Base-by-base conservation (phyloP, 164 flowering plant genomes). In the Vitis rupestris region DNA sequence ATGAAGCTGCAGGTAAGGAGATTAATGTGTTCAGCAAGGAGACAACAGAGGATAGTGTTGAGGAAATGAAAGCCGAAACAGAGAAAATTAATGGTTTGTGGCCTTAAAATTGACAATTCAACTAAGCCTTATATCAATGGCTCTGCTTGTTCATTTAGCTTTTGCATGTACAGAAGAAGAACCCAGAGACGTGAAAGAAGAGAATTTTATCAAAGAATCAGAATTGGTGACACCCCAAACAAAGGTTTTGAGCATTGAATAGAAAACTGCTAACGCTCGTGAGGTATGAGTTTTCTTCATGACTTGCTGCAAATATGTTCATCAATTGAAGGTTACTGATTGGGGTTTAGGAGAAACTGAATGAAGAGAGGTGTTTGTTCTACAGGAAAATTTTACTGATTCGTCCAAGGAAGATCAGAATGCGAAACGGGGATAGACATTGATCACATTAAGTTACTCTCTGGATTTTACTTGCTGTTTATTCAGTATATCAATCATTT, bases 161-260 rank as follows among this genome's bases (percentile, higher is more conserved):
- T 50, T 16, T 52, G 49, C 10, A 56, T 31, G 37, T 61, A 61
- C 49, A 52, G 61, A 61, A 3, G 64, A 8, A 19, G 65, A 69
- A 29, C 31, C 50, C 13, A 23, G 2, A 10, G 4, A 12, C 1
- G 13, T 8, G 67, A 61, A 60, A 29, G 59, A 61, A 69, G 75
- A 68, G 54, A 63, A 47, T 12, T 13, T 15, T 17, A 59, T 31
- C 15, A 65, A 70, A 61, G 73, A 65, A 31, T n/a, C 29, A 2
- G 67, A 47, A 16, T 8, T 9, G 19, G 69, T 23, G 12, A 10
- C 13, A 30, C 44, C 44, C 44, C 44, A 23, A 23, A 23, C 27
- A 2, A 23, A 23, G 27, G 27, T 23, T 23, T 23, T 23, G 27
- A 23, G 27, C 27, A 23, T 23, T 23, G 27, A 23, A 23, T 23